Evolutionary conservation across 306 rosid genomes (phyloP), one percentile per base, ranked within the genome.

Genomic region (Mucuna pruriens): DNA sequence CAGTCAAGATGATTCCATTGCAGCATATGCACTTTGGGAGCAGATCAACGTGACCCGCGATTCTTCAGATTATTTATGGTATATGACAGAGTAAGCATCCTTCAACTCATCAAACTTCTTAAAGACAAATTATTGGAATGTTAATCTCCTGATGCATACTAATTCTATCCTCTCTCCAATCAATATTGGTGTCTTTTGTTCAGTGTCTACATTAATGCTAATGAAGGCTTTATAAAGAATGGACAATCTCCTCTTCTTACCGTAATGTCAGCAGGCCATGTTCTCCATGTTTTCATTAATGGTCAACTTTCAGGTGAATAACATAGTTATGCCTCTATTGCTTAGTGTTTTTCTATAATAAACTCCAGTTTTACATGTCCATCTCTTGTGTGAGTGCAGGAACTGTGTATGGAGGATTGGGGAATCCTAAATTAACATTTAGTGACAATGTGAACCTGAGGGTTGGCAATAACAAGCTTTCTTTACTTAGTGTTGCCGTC

Each of bases 381-480:
- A 76, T 58, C 51, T 49, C 12, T 20, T 31, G 60, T 74, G 26
- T 86, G 36, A 55, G 75, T 87, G 84, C 75, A 94, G 98, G 98
- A 78, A 91, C 97, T 66, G 89, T 77, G 9, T 87, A 80, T 71
- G 98, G 98, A 70, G 86, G 80, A 42, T 74, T 84, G 82, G 81
- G 74, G 36, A 72, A 80, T 83, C 89, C 88, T 76, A 90, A 86
- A 83, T 83, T 95, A 80, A 89, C 92, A 71, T 95, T 87, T 80
- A 96, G 90, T 38, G 39, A 82, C 51, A 80, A 25, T n/a, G 89
- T 94, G 60, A 93, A 90, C 20, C 79, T 96, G 76, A 84, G 84
- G 68, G 87, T 67, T 74, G 99, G 99, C 73, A 85, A 89, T 42
- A 96, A 96, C 94, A 96, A 93, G 88, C 84, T 96, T 80, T 93